A percentile compares a stretch with the other conserved stretches of the same genome.
Conservation (phyloP, 2,329 filamentous ascomycete species). For the Talaromyces sp. region DNA sequence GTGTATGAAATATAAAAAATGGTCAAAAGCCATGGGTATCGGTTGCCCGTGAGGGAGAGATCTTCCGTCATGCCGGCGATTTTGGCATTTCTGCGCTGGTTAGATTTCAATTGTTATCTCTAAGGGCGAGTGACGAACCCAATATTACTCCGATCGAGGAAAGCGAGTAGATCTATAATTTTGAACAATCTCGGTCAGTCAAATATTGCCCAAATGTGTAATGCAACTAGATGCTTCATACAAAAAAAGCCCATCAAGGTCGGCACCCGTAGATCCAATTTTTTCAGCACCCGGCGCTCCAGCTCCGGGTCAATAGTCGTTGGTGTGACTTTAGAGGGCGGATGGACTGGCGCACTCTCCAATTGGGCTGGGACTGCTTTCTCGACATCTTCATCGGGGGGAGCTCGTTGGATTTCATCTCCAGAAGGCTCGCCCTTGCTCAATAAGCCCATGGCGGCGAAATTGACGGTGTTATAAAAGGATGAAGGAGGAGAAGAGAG, state of each 20-base stretch:
- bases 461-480: background rate
- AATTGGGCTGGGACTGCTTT: slow-evolving; percentile 28
- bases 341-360: slow-evolving; percentile 26
- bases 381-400: slow-evolving; percentile 28
- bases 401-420: slow-evolving; percentile 26
- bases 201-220: background rate
- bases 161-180: slow-evolving; percentile 48
- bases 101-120: slow-evolving; percentile 8
- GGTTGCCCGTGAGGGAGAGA: slow-evolving; percentile 50
- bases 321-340: slow-evolving; percentile 8
- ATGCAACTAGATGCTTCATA: slow-evolving; percentile 26
- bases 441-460: slow-evolving; percentile 22
- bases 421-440: slow-evolving; percentile 18
- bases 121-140: slow-evolving; percentile 36
- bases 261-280: slow-evolving; percentile 40
- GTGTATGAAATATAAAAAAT: slow-evolving; percentile 58
- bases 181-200: background rate
- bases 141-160: slow-evolving; percentile 56
- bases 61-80: slow-evolving; percentile 58
- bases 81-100: slow-evolving; percentile 51
- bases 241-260: slow-evolving; percentile 43
- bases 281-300: slow-evolving; percentile 40
- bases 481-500: background rate
- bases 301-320: slow-evolving; percentile 36
- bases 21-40: slow-evolving; percentile 55